Percentiles rank a stretch among this genome's conserved stretches.
Conservation (phyloP, 306 rosid genomes). For the Pueraria montana region DNA sequence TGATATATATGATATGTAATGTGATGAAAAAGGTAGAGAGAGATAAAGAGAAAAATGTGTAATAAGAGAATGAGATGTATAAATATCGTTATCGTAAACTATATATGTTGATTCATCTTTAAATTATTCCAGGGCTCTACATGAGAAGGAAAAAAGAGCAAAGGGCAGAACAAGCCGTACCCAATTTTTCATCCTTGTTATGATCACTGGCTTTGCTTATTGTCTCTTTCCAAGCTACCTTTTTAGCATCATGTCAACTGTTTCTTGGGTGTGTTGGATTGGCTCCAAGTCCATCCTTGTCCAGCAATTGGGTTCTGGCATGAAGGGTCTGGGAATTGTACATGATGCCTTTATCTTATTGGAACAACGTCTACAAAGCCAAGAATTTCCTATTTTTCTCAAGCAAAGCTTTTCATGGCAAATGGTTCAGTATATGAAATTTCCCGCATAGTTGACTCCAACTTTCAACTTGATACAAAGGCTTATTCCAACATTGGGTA, state of each 20-base stretch:
- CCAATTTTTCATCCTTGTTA: constrained; percentile 17
- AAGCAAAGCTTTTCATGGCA: neutral
- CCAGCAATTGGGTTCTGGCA: constrained; percentile 79
- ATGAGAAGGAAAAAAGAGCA: neutral
- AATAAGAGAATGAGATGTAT: too few relatives aligned
- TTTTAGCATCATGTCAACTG: constrained; percentile 49
- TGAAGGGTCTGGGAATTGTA: too few relatives aligned
- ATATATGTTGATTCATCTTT: neutral
- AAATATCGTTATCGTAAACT: too few relatives aligned
- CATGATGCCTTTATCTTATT: neutral
- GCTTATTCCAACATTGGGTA: neutral
- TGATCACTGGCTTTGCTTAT: constrained; percentile 63
- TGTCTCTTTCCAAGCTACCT: constrained; percentile 63
- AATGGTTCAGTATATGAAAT: neutral
- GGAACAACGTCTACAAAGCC: neutral
- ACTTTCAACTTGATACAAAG: neutral
- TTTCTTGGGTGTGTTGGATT: constrained; percentile 77
- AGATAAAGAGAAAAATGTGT: too few relatives aligned
- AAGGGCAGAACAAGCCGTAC: neutral
- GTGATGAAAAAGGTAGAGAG: too few relatives aligned
- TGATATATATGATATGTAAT: too few relatives aligned
- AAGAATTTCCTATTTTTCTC: neutral
- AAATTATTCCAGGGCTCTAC: neutral
- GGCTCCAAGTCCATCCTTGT: constrained; percentile 57
- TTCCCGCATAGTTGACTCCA: neutral